Evolutionary conservation across 805 yeast genomes (phyloP).

Genomic region (Lipomyces yamanashiensis): DNA sequence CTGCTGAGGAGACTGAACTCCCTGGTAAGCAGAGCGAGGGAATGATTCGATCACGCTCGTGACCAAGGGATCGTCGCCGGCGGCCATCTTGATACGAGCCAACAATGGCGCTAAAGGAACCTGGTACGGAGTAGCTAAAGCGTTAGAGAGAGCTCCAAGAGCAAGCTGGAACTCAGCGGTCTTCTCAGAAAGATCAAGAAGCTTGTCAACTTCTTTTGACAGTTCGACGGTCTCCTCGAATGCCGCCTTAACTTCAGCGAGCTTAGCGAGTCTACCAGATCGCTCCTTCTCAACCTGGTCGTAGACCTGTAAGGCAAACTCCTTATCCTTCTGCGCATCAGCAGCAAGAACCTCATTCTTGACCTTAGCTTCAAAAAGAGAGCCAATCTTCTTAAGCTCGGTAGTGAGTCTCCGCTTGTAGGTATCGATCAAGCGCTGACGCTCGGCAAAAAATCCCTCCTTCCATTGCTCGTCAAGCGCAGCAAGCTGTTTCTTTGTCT

Average conservation of each 20-base stretch:
- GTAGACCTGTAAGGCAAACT: slow-evolving; percentile 62
- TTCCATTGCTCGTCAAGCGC: slow-evolving; percentile 61
- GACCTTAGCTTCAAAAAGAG: slow-evolving; percentile 45
- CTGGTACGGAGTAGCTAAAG: slow-evolving; percentile 49
- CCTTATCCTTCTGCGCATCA: slow-evolving; percentile 69
- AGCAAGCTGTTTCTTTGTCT: slow-evolving; percentile 43
- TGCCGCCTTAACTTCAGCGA: slow-evolving; percentile 61
- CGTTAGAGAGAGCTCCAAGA: slow-evolving; percentile 50
- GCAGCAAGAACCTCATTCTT: slow-evolving; percentile 55
- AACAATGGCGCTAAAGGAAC: slow-evolving; percentile 46
- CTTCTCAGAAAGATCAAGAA: slow-evolving; percentile 48
- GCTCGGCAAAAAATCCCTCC: slow-evolving; percentile 65
- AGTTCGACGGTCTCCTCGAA: slow-evolving; percentile 59
- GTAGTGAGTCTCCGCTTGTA: slow-evolving; percentile 60
- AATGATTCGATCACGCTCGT: slow-evolving; percentile 54
- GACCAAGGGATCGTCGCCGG: slow-evolving; percentile 56
- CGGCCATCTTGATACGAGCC: slow-evolving; percentile 45
- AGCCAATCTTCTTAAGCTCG: slow-evolving; percentile 71
- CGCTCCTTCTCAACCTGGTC: slow-evolving; percentile 72
- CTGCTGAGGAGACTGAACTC: slow-evolving; percentile 78
- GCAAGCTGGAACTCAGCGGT: slow-evolving; percentile 53
- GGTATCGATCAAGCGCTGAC: slow-evolving; percentile 61
- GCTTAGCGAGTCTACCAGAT: slow-evolving; percentile 72
- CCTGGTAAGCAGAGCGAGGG: slow-evolving; percentile 53
- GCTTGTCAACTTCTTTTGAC: slow-evolving; percentile 47